Evolutionary conservation across 768 basidiomycete species (phyloP), one percentile per base, ranked within the genome.

Genomic region (Lentinula boryana): DNA sequence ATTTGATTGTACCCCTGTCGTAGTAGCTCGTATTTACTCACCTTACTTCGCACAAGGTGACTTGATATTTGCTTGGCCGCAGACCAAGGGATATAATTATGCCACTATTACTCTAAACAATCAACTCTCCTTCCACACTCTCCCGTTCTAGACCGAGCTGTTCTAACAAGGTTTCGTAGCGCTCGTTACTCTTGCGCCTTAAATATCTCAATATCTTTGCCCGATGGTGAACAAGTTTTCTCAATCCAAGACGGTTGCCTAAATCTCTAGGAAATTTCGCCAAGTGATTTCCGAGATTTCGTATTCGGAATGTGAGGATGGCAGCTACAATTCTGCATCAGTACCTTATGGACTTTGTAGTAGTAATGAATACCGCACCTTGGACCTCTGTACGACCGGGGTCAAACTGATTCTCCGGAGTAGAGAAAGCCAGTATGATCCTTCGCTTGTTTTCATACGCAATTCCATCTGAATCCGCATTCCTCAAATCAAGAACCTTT

Each of bases 331-430:
- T 48, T 21, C 21, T 38, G 57, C 31, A 13, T 31, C 59, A 57
- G 58, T 2, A 31, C 16, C 44, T 40, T 56, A 3, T 44, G 43
- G 31, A 50, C 40, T n/a, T n/a, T 46, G 6, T n/a, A 40, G 35
- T 46, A 31, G 16, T 55, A 36, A 6, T 49, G 18, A 69, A 40
- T 16, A 43, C 66, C 84, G 62, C 69, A 93, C 95, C 93, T 81
- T 97, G 95, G 0, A 97, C 95, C 68, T 94, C 93, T 1, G 91
- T 80, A 44, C 89, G 78, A 44, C 95, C 95, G 0, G 94, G 78
- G 71, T 95, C 91, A 61, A 80, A 84, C 23, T 81, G 81, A 64
- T 83, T 87, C 55, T 78, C 79, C 0, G 82, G 79, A 6, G 80
- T 76, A 0, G 95, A 96, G 74, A 98, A 98, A 32, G 83, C 85